These are phyloP conservation scores for Phanerochaete sordida DNA, from an alignment of 768 basidiomycete genomes.

Conservation along the genomic window DNA sequence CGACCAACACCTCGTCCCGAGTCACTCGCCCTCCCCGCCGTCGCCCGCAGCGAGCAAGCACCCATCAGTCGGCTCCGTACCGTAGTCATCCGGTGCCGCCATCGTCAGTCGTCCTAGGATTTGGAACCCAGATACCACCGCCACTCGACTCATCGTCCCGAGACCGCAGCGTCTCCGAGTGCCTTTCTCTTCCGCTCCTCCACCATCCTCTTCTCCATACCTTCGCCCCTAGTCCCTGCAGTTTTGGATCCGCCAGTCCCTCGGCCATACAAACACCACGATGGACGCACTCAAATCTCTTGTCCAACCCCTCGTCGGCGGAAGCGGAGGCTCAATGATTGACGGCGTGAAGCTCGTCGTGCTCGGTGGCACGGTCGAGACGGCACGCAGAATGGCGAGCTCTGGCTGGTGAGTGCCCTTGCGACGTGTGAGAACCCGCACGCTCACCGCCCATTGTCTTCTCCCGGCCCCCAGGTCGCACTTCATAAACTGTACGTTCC, in stretches of 20 bases:
- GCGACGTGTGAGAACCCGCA: background rate
- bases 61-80: background rate
- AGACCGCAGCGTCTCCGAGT: constrained; percentile 15
- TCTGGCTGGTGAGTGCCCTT: constrained; percentile 63
- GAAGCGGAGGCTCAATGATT: constrained; percentile 71
- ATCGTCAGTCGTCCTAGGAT: background rate
- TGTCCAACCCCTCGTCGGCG: constrained; percentile 75
- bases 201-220: constrained; percentile 16
- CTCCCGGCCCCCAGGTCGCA: constrained; percentile 57
- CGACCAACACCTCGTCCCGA: constrained; percentile 17
- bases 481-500: constrained; percentile 78
- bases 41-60: constrained; percentile 3
- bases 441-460: constrained; percentile 14
- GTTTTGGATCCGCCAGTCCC: constrained; percentile 35
- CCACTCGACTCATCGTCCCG: constrained; percentile 9
- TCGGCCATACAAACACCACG: constrained; percentile 15
- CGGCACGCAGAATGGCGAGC: constrained; percentile 76
- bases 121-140: constrained; percentile 10
- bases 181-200: constrained; percentile 24
- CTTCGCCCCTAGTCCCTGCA: constrained; percentile 25
- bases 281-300: constrained; percentile 85
- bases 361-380: constrained; percentile 84
- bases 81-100: constrained; percentile 10
- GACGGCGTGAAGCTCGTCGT: constrained; percentile 91
- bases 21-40: constrained; percentile 21